Conservation (phyloP, 2,329 filamentous ascomycete genomes). For the Atkinsonella hypoxylon region DNA sequence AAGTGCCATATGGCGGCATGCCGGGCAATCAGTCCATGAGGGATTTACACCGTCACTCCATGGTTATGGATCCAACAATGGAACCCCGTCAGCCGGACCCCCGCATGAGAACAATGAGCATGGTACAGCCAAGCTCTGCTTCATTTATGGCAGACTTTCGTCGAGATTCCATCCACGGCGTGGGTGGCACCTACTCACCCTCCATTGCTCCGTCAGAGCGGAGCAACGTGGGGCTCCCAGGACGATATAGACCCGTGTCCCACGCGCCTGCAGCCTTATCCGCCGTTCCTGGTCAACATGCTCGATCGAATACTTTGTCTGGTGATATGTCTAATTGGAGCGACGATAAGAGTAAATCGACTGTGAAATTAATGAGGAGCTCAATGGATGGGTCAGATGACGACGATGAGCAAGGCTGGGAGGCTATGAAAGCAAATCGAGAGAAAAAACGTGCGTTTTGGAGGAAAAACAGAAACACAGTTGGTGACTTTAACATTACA, state of each 20-base stretch:
- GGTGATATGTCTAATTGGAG: conserved; percentile 19
- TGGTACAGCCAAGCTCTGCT: conserved; percentile 58
- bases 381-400: conserved; percentile 34
- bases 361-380: conserved; percentile 27
- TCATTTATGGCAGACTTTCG: conserved; percentile 41
- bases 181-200: conserved; percentile 57
- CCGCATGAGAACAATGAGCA: conserved; percentile 63
- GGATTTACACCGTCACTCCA: conserved; percentile 33
- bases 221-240: conserved; percentile 82
- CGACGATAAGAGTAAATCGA: conserved; percentile 21
- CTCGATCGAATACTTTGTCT: conserved; percentile 23
- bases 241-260: conserved; percentile 83
- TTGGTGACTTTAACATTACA: conserved; percentile 35
- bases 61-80: conserved; percentile 33
- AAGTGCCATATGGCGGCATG: conserved; percentile 15
- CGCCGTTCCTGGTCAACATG: conserved; percentile 18
- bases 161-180: conserved; percentile 18
- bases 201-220: conserved; percentile 94
- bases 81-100: conserved; percentile 32
- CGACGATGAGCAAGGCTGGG: conserved; percentile 59
- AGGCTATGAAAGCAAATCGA: conserved; percentile 56
- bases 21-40: conserved; percentile 29
- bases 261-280: conserved; percentile 32
- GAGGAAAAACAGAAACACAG: conserved; percentile 47
- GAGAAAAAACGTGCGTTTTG: conserved; percentile 57